phyloP scores from a whole-genome alignment of 768 basidiomycete genomes.

The Xerocomellus dryophilus region DNA sequence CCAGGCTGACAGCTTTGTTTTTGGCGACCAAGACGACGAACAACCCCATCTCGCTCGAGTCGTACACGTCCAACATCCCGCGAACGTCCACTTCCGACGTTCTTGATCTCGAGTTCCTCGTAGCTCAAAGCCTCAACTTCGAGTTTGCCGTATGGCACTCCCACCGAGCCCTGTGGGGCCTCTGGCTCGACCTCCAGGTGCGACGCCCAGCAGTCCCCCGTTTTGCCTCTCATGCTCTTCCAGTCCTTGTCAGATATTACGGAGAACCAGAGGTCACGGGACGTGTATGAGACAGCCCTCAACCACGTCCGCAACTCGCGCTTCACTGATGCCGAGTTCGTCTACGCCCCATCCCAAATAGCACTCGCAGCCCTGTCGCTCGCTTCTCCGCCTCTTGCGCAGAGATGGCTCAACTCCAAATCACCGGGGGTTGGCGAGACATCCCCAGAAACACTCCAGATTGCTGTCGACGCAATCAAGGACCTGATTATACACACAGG shows the following conservation, averaged over 20 bases:
- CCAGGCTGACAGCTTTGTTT: slow-evolving; percentile 91
- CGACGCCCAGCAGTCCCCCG: slow-evolving; percentile 7
- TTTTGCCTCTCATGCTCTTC: slow-evolving; percentile 8
- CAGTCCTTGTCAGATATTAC: slow-evolving; percentile 59
- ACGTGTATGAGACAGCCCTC: slow-evolving; percentile 64
- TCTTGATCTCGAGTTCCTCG: slow-evolving; percentile 91
- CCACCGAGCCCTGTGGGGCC: slow-evolving; percentile 83
- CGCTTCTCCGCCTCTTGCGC: slow-evolving; percentile 55
- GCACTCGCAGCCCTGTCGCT: slow-evolving; percentile 77
- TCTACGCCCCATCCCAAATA: slow-evolving; percentile 92
- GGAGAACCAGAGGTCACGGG: slow-evolving; percentile 45
- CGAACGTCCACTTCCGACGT: slow-evolving; percentile 80
- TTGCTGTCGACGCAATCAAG: slow-evolving; percentile 47
- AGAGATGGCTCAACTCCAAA: slow-evolving; percentile 58
- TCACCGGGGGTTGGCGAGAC: slow-evolving; percentile 7
- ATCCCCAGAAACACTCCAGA: slow-evolving; percentile 24
- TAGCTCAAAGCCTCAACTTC: slow-evolving; percentile 90
- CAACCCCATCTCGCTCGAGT: slow-evolving; percentile 81
- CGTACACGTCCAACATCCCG: slow-evolving; percentile 80
- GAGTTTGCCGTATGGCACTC: slow-evolving; percentile 94
- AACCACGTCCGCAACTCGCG: slow-evolving; percentile 73
- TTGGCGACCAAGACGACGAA: slow-evolving; percentile 98
- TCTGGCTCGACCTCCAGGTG: slow-evolving; percentile 88
- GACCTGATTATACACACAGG: slow-evolving; percentile 52
- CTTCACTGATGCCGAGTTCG: slow-evolving; percentile 85